Conservation (phyloP, 1,139 yeast species). For the Hemisphaericaspora lyxosophila region DNA sequence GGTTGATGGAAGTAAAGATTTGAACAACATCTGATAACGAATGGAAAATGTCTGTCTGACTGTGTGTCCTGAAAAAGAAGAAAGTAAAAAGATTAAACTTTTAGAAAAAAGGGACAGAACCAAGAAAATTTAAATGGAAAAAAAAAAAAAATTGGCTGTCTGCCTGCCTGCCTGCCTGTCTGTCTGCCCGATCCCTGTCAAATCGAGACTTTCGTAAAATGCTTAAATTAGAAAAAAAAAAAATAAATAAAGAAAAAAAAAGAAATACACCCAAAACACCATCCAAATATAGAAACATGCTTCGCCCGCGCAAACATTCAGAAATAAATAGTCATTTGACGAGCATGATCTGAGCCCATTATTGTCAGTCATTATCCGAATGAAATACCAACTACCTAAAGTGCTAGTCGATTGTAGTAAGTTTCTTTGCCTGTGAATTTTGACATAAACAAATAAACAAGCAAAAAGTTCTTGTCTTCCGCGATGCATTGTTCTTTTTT, state of each 20-base stretch:
- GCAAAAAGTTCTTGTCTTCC: too few relatives aligned
- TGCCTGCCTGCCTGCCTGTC: too few relatives aligned
- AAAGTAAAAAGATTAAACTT: not conserved
- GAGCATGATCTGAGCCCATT: too few relatives aligned
- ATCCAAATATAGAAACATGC: not conserved
- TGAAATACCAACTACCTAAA: too few relatives aligned
- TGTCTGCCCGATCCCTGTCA: not conserved
- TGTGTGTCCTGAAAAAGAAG: not conserved
- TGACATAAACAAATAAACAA: too few relatives aligned
- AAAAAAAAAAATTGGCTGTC: too few relatives aligned
- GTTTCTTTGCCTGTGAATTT: too few relatives aligned
- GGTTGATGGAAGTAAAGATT: slow-evolving; percentile 32
- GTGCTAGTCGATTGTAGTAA: too few relatives aligned
- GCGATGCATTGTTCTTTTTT: too few relatives aligned
- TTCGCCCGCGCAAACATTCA: too few relatives aligned
- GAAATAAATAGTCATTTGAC: too few relatives aligned
- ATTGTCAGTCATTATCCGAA: too few relatives aligned
- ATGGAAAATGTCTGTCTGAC: slow-evolving; percentile 1
- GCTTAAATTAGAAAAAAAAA: not conserved
- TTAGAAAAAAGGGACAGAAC: not conserved
- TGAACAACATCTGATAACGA: slow-evolving; percentile 38
- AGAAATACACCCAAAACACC: not conserved
- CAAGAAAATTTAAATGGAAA: slow-evolving; percentile 3
- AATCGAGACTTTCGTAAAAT: not conserved
- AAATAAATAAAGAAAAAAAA: not conserved